Evolutionary conservation across 106 monocot genomes (phyloP).

Genomic region (Allium cepa): DNA sequence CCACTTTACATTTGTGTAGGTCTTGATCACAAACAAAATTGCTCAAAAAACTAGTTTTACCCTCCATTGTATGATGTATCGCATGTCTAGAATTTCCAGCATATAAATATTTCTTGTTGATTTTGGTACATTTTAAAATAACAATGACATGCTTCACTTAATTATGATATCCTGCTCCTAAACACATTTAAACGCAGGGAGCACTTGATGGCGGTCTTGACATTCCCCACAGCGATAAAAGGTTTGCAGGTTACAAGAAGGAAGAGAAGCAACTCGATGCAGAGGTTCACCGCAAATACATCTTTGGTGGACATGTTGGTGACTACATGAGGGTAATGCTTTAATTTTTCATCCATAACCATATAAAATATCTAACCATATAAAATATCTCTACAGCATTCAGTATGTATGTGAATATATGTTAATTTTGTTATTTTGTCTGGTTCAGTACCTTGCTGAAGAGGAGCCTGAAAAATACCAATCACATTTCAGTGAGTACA

Average conservation of each 20-base stretch:
- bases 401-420: background rate
- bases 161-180: too few species aligned
- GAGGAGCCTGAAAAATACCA: conserved; percentile 98
- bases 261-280: conserved; percentile 85
- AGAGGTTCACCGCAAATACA: conserved; percentile 86
- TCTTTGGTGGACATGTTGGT: conserved; percentile 88
- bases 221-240: conserved; percentile 93
- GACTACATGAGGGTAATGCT: conserved; percentile 70
- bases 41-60: too few species aligned
- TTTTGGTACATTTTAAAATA: too few species aligned
- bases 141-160: too few species aligned
- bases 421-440: background rate
- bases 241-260: conserved; percentile 91
- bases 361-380: background rate
- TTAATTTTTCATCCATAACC: background rate
- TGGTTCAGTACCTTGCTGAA: conserved; percentile 32
- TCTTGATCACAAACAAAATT: too few species aligned
- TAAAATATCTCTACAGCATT: too few species aligned
- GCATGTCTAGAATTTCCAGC: too few species aligned
- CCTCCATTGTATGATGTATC: too few species aligned
- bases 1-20: too few species aligned
- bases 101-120: too few species aligned
- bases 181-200: conserved; percentile 28
- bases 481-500: conserved; percentile 64
- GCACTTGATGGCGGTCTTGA: conserved; percentile 96